These are phyloP conservation scores for Baeospora myosura DNA, from an alignment of 1,284 basidiomycete genomes.

Conservation along the genomic window DNA sequence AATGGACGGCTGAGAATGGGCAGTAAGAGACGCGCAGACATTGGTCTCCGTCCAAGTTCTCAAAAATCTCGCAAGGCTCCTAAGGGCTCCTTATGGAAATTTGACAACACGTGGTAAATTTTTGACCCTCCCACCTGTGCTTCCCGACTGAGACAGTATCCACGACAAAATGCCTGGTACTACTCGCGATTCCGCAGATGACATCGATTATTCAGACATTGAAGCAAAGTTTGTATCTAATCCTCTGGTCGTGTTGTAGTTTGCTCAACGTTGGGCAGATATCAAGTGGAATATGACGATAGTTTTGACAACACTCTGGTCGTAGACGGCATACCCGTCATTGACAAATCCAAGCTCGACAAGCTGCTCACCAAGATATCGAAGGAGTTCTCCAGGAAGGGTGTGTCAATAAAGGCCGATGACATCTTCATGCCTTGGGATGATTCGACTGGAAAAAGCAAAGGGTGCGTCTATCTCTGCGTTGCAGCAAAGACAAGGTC, in stretches of 20 bases:
- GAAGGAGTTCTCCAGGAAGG: conserved; percentile 78
- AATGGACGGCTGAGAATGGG: too few relatives aligned
- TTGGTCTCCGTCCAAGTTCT: too few relatives aligned
- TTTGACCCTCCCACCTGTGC: too few relatives aligned
- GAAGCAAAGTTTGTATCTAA: conserved; percentile 69
- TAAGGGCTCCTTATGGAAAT: too few relatives aligned
- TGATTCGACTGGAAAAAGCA: conserved; percentile 70
- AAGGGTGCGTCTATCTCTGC: conserved; percentile 55
- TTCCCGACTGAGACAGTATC: too few relatives aligned
- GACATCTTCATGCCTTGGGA: conserved; percentile 85
- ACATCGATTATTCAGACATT: conserved; percentile 91
- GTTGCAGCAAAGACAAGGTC: conserved; percentile 2
- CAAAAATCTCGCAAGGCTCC: too few relatives aligned
- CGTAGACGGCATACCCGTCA: conserved; percentile 80
- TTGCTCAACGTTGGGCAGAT: conserved; percentile 55
- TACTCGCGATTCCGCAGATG: conserved; percentile 45
- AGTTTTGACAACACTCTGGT: conserved; percentile 84
- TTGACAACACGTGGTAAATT: too few relatives aligned
- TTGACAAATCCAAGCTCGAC: conserved; percentile 77
- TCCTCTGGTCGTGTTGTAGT: not conserved
- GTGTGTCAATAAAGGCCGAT: conserved; percentile 68
- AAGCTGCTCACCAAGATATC: conserved; percentile 73
- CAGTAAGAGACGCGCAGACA: too few relatives aligned
- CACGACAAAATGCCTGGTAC: conserved; percentile 33
- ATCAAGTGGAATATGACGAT: conserved; percentile 73